Conservation (phyloP, 768 basidiomycete genomes). For the Lactifluus pinguis region DNA sequence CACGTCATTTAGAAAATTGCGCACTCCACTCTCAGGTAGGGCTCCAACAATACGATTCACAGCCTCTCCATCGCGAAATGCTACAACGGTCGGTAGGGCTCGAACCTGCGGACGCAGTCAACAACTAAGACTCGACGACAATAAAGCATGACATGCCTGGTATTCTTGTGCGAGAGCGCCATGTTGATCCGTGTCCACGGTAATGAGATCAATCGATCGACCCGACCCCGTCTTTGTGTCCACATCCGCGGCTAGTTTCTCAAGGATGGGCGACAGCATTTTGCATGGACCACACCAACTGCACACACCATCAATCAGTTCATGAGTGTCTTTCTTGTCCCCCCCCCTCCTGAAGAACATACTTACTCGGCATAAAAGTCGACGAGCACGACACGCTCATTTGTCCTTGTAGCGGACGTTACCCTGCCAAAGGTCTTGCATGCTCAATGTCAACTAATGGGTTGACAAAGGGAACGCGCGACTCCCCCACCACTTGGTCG, state of each 20-base stretch:
- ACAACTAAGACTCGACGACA: background rate
- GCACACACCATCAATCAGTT: background rate
- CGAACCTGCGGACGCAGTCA: constrained; percentile 37
- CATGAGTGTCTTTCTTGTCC: background rate
- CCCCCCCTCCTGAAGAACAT: constrained; percentile 20
- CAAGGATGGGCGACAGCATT: constrained; percentile 58
- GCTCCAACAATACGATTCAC: constrained; percentile 51
- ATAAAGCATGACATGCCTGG: constrained; percentile 30
- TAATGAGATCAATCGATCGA: constrained; percentile 58
- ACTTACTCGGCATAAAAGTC: constrained; percentile 86
- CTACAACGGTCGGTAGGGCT: constrained; percentile 75
- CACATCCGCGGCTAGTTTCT: constrained; percentile 44
- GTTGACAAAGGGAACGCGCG: background rate
- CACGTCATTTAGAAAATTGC: constrained; percentile 22
- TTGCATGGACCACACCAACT: constrained; percentile 81
- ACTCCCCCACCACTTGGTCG: constrained; percentile 33
- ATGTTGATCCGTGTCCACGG: constrained; percentile 55
- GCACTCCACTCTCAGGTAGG: constrained; percentile 24
- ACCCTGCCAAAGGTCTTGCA: constrained; percentile 30
- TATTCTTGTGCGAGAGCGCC: constrained; percentile 41
- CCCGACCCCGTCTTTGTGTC: constrained; percentile 42
- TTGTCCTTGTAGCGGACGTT: constrained; percentile 26
- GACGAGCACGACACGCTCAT: constrained; percentile 52
- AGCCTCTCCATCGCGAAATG: constrained; percentile 55
- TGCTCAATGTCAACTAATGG: background rate